A percentile compares a stretch with the other conserved stretches of the same genome.
Evolutionary conservation across 305 asterid genomes (phyloP).

Genomic region (Fraxinus velutina): DNA sequence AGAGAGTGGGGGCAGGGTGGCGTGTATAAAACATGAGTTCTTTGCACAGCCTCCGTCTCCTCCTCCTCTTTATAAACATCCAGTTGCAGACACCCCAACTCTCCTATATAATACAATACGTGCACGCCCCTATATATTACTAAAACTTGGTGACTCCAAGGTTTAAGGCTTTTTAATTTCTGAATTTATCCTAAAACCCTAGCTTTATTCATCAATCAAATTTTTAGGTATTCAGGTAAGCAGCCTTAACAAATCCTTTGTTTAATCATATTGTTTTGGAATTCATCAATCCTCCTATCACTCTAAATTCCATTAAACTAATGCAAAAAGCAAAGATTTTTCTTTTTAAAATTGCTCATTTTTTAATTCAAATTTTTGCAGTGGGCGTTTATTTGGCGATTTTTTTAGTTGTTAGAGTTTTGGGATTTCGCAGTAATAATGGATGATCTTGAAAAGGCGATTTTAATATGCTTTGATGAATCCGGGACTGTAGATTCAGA

Average conservation of each 20-base stretch:
- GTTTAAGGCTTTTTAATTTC: not conserved
- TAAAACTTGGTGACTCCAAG: not conserved
- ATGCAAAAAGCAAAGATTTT: not conserved
- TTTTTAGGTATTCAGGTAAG: not conserved
- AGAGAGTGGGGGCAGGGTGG: not conserved
- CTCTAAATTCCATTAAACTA: not conserved
- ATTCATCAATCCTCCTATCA: not conserved
- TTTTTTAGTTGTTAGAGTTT: slow-evolving; percentile 26
- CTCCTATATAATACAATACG: not conserved
- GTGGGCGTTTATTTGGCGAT: slow-evolving; percentile 14
- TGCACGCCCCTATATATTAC: not conserved
- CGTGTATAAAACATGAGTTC: not conserved
- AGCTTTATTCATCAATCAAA: not conserved
- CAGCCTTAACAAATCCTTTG: not conserved
- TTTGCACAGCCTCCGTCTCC: not conserved
- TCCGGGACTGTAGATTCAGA: slow-evolving; percentile 58
- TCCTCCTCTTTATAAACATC: not conserved
- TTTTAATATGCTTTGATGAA: slow-evolving; percentile 81
- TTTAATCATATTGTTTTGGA: not conserved
- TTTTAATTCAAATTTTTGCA: slow-evolving; percentile 18
- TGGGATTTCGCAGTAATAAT: slow-evolving; percentile 46
- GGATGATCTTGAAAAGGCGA: slow-evolving; percentile 95
- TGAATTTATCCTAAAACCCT: not conserved
- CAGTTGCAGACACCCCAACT: not conserved
- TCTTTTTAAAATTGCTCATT: not conserved